phyloP scores from a whole-genome alignment of 352 stramenopile species.

The Globisporangium cystogenes region DNA sequence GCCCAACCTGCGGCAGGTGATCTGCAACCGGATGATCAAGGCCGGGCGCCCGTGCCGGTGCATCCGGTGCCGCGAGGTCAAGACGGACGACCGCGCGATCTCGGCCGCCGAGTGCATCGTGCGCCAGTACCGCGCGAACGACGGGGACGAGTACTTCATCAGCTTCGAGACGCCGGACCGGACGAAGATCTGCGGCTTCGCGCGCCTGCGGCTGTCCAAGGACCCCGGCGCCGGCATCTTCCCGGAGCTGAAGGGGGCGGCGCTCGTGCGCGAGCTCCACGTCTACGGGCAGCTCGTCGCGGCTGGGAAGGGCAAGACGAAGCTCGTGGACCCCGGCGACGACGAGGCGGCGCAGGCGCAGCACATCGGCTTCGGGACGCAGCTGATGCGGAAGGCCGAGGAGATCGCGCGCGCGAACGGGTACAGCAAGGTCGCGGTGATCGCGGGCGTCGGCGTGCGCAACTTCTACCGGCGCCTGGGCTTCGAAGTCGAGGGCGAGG shows the following conservation, averaged over 20 bases:
- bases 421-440: constrained; percentile 83
- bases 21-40: constrained; percentile 78
- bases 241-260: constrained; percentile 64
- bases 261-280: constrained; percentile 87
- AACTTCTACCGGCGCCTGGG: constrained; percentile 90
- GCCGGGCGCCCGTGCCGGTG: constrained; percentile 75
- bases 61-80: constrained; percentile 91
- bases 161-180: constrained; percentile 89
- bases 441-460: constrained; percentile 86
- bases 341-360: constrained; percentile 57
- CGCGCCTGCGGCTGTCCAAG: constrained; percentile 73
- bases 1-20: constrained; percentile 89
- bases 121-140: constrained; percentile 83
- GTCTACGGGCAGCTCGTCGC: constrained; percentile 88
- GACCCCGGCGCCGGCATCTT: constrained; percentile 68
- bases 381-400: constrained; percentile 81
- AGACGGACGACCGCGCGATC: constrained; percentile 79
- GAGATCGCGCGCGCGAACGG: constrained; percentile 66
- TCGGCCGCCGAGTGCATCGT: constrained; percentile 59
- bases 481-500: constrained; percentile 83
- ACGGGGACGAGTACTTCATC: constrained; percentile 89
- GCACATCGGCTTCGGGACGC: constrained; percentile 86
- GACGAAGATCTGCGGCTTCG: constrained; percentile 90
- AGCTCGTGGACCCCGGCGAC: constrained; percentile 10
- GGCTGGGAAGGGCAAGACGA: constrained; percentile 32